Evolutionary conservation across 768 basidiomycete species (phyloP), one percentile per base, ranked within the genome.

Genomic region (Xanthoconium stramineum): DNA sequence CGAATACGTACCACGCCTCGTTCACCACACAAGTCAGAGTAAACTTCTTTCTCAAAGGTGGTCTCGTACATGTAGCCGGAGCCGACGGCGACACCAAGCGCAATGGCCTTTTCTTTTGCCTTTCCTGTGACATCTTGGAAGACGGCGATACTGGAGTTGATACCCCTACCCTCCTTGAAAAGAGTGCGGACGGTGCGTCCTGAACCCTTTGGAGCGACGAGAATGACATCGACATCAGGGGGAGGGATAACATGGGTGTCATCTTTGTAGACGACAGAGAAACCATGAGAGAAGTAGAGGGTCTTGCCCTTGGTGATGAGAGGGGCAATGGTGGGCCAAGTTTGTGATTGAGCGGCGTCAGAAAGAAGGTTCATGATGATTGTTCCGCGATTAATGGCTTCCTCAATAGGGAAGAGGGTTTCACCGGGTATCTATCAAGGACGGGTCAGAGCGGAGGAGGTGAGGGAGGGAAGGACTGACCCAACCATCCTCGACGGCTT

Each of bases 351-450:
- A n/a, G 96, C 97, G 47, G 97, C 97, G 68, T 99, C 97, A 44
- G 96, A 98, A 63, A 99, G 86, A 52, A 99, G 81, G 83, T 99
- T 98, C 97, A 99, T 99, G 84, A 99, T 91, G 82, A 98, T 95
- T 20, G 96, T 97, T 43, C 97, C 97, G 61, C 81, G 84, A 64
- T 88, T 81, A 74, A 98, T 98, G 59, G 97, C 97, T 74, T 98
- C 95, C 66, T 98, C 92, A 65, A 99, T 98, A 65, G 95, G 82
- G 82, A 99, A 99, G 65, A 99, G 86, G 56, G 91, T 98, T 82
- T 98, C 88, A 62, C 95, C 96, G 40, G 96, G 95, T 24, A 98
- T 87, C 89, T 91, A 59, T 8, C 29, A 32, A 50, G 11, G 11
- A 47, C 14, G 10, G 3, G 19, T 57, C 42, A 43, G 50, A 45